These are phyloP conservation scores for Phalaenopsis equestris DNA, from an alignment of 106 monocot genomes.

Conservation along the genomic window DNA sequence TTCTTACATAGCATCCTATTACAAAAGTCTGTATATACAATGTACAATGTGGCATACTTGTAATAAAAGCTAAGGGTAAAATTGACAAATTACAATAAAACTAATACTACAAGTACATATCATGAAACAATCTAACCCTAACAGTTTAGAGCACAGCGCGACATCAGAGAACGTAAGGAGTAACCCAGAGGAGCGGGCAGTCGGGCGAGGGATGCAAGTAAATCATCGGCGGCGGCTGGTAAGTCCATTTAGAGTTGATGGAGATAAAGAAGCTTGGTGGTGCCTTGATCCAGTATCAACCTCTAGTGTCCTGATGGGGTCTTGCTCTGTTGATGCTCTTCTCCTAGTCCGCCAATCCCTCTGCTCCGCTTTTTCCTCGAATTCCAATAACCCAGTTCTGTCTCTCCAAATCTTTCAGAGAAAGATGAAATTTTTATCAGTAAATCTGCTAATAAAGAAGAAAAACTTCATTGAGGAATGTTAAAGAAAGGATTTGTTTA, in stretches of 20 bases:
- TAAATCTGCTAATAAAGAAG: not conserved
- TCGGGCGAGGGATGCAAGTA: too few relatives aligned
- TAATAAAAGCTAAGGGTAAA: too few relatives aligned
- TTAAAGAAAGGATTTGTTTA: not conserved
- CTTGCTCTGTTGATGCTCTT: slow-evolving; percentile 60
- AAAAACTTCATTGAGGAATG: not conserved
- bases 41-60: too few relatives aligned
- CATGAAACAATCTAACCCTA: too few relatives aligned
- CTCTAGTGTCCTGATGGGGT: slow-evolving; percentile 80
- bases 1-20: too few relatives aligned
- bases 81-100: too few relatives aligned
- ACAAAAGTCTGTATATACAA: too few relatives aligned
- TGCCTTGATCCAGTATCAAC: slow-evolving; percentile 32
- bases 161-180: too few relatives aligned
- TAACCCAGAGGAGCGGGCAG: too few relatives aligned
- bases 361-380: slow-evolving; percentile 41
- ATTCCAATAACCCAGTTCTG: slow-evolving; percentile 21
- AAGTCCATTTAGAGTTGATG: slow-evolving; percentile 30
- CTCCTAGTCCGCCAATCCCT: slow-evolving; percentile 48
- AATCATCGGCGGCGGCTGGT: too few relatives aligned
- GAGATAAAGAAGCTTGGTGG: slow-evolving; percentile 12
- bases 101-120: too few relatives aligned
- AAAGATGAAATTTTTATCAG: not conserved
- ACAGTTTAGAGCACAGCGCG: too few relatives aligned
- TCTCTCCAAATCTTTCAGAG: slow-evolving; percentile 44